phyloP scores from a whole-genome alignment of 2,329 filamentous ascomycete genomes.

The Ascomycota sp. region DNA sequence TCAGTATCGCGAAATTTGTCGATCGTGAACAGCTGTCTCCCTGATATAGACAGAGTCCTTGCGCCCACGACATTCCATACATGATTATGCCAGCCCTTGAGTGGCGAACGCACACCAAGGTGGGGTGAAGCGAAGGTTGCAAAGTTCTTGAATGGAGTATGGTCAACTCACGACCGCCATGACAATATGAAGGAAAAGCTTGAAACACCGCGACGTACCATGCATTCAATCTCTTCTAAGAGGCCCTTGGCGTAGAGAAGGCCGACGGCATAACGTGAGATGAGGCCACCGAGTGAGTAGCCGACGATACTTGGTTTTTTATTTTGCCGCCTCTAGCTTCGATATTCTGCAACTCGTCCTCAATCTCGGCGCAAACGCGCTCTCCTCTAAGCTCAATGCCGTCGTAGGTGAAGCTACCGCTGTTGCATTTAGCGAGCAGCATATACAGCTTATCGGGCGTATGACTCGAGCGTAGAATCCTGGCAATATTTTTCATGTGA shows the following conservation, averaged over 20 bases:
- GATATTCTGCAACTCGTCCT: slow-evolving; percentile 37
- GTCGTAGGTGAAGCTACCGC: slow-evolving; percentile 52
- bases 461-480: slow-evolving; percentile 39
- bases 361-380: slow-evolving; percentile 45
- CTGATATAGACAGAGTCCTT: slow-evolving; percentile 61
- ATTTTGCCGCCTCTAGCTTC: slow-evolving; percentile 47
- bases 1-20: slow-evolving; percentile 70
- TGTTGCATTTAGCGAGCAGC: slow-evolving; percentile 51
- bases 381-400: slow-evolving; percentile 49
- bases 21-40: slow-evolving; percentile 70
- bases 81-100: slow-evolving; percentile 43
- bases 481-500: slow-evolving; percentile 50
- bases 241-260: slow-evolving; percentile 63
- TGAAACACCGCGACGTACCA: slow-evolving; percentile 27
- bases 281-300: slow-evolving; percentile 74
- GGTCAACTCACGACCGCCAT: slow-evolving; percentile 2
- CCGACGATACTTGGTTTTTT: slow-evolving; percentile 72
- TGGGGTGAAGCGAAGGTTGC: slow-evolving; percentile 79
- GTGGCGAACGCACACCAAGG: slow-evolving; percentile 52
- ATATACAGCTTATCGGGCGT: slow-evolving; percentile 46
- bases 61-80: slow-evolving; percentile 74
- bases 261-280: slow-evolving; percentile 72
- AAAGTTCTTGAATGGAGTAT: slow-evolving; percentile 53
- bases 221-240: slow-evolving; percentile 59
- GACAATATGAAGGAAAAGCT: neutral